phyloP scores from a whole-genome alignment of 768 basidiomycete genomes.

The Lyophyllum decastes region DNA sequence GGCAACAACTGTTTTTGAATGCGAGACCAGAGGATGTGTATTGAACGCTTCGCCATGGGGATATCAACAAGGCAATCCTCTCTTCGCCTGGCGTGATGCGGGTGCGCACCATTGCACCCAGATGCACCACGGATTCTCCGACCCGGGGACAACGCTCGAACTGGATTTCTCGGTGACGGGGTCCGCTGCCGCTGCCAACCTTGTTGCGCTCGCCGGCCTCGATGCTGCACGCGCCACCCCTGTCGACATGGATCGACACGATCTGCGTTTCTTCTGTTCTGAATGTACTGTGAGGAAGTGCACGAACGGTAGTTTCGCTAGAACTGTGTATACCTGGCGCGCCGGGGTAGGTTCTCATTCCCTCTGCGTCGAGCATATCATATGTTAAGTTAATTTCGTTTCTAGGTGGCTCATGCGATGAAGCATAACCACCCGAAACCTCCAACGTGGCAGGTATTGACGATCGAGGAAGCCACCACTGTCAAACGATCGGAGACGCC shows the following conservation, averaged over 20 bases:
- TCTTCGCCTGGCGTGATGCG: background rate
- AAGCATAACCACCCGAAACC: background rate
- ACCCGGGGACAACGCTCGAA: background rate
- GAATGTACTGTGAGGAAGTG: background rate
- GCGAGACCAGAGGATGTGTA: background rate
- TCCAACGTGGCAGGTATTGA: background rate
- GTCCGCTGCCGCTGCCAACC: background rate
- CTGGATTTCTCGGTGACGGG: background rate
- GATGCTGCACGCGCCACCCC: background rate
- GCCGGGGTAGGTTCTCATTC: background rate
- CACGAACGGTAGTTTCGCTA: background rate
- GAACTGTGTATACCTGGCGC: background rate
- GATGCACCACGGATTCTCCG: no score
- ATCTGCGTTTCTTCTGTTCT: background rate
- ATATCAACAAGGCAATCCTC: background rate
- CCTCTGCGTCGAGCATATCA: background rate
- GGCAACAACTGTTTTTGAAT: background rate
- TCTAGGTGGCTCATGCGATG: background rate
- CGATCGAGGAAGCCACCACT: background rate
- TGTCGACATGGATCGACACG: background rate
- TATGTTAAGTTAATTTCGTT: background rate
- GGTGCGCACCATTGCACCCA: background rate
- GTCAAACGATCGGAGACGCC: background rate
- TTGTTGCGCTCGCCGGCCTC: background rate
- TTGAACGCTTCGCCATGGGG: background rate